Percentiles rank a stretch among this genome's conserved stretches.
These are phyloP conservation scores for Pterulicium gracile DNA, from an alignment of 1,284 basidiomycete species.

Conservation along the genomic window DNA sequence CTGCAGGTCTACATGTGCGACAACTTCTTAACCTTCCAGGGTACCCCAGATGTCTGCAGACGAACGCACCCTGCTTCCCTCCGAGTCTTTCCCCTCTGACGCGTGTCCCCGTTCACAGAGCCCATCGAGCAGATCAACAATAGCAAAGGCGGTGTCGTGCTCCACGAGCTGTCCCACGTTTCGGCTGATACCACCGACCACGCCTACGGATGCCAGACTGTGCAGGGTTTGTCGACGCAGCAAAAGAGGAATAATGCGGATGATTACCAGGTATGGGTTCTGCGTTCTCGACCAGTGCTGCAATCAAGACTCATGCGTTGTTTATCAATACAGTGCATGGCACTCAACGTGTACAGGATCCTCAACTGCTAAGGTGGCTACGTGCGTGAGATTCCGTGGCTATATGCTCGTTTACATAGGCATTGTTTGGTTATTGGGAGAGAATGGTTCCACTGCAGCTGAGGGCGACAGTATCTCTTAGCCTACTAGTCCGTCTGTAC, in stretches of 20 bases:
- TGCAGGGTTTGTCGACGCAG: not conserved
- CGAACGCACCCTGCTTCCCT: not conserved
- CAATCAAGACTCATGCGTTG: not conserved
- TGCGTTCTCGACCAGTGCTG: not conserved
- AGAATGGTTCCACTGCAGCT: too few relatives aligned
- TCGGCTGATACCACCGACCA: not conserved
- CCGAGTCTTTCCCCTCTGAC: not conserved
- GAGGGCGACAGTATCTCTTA: too few relatives aligned
- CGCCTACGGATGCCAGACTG: not conserved
- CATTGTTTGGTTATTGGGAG: too few relatives aligned
- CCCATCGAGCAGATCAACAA: not conserved
- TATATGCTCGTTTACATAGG: too few relatives aligned
- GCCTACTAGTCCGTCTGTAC: too few relatives aligned
- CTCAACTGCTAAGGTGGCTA: not conserved
- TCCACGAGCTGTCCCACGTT: conserved; percentile 2
- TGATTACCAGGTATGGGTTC: conserved; percentile 1
- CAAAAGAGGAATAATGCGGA: conserved; percentile 1
- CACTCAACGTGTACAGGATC: not conserved
- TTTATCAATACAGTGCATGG: not conserved
- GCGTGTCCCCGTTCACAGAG: not conserved
- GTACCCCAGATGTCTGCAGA: not conserved
- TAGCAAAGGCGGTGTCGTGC: conserved; percentile 1
- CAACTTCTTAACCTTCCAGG: not conserved
- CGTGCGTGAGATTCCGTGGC: too few relatives aligned
- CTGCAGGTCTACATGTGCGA: not conserved